Evolutionary conservation across 352 stramenopile species (phyloP), one percentile per base, ranked within the genome.

Genomic region (Phytopythium delawarense): DNA sequence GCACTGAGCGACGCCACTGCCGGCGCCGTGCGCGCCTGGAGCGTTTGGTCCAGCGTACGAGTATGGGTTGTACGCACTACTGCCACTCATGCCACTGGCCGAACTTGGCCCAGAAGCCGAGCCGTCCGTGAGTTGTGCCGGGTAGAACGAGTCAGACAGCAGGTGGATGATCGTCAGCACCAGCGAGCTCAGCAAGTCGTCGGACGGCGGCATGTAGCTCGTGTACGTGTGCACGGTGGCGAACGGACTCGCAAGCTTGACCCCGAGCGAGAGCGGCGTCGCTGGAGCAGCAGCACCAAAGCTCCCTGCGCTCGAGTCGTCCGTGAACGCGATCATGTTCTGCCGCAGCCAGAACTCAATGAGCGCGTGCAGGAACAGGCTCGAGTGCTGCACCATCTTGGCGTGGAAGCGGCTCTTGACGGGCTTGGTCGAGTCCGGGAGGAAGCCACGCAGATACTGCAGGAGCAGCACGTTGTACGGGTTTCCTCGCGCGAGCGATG

Each of bases 261-360:
- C 73, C 8, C 62, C 56, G 9, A 59, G 35, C 6, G 52, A 48
- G 20, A 28, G 23, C 25, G 61, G 55, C 21, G 55, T 59, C 39
- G 44, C 65, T 11, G 59, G 42, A 16, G 55, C 45, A 16, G n/a
- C 12, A 7, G 30, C 52, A 6, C 55, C 55, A 49, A 70, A 60
- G 16, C 61, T 42, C 0, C 37, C n/a, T 25, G 63, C 50, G 8
- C 68, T 48, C 4, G 75, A 63, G n/a, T 87, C 84, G 56, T 92
- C 78, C 0, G 83, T 85, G 57, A 92, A 94, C 60, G 85, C 74
- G 55, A 96, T 92, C 55, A 92, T 76, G 63, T 96, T 96, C 62
- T 96, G 87, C n/a, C 81, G 82, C 50, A 96, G 71, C 87, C 87
- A 96, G 54, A 92, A 92, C 61, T 96, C 87, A 23, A 96, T 93